These are phyloP conservation scores for Ceratobasidium sp. DNA, from an alignment of 1,284 basidiomycete genomes.

Conservation along the genomic window DNA sequence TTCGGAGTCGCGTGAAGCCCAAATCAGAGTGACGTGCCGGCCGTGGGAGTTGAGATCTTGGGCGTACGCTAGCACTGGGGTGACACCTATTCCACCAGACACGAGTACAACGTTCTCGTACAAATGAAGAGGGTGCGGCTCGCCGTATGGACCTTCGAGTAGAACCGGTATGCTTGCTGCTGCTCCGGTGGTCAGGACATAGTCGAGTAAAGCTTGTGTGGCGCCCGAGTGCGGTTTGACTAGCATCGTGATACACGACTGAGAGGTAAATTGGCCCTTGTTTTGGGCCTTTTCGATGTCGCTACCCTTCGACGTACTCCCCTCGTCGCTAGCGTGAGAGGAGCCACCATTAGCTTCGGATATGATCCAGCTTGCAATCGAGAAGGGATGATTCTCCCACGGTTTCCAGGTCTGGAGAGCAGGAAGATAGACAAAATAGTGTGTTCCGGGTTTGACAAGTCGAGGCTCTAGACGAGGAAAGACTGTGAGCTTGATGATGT, in stretches of 20 bases:
- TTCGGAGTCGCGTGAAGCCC: conserved; percentile 23
- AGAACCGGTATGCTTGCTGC: neutral
- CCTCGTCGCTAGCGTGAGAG: neutral
- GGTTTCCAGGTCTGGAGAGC: conserved; percentile 9
- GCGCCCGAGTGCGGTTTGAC: conserved; percentile 10
- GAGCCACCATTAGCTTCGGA: neutral
- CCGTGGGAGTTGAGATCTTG: neutral
- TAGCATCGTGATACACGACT: conserved; percentile 13
- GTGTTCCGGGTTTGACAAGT: conserved; percentile 2
- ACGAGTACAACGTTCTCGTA: conserved; percentile 30
- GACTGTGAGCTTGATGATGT: conserved; percentile 21
- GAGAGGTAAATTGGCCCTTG: neutral
- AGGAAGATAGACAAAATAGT: conserved; percentile 24
- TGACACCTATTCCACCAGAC: conserved; percentile 30
- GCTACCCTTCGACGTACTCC: neutral
- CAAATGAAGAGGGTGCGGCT: conserved; percentile 24
- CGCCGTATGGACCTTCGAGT: conserved; percentile 35
- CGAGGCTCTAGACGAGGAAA: neutral
- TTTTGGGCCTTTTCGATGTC: conserved; percentile 4
- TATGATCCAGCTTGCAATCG: conserved; percentile 15
- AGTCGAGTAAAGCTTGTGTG: neutral
- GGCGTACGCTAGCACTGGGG: conserved; percentile 7
- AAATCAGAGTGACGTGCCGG: conserved; percentile 14
- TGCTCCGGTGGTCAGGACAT: neutral
- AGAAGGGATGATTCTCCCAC: conserved; percentile 41